Evolutionary conservation across 2,329 filamentous ascomycete species (phyloP).

Genomic region (Scytalidium lignicola): DNA sequence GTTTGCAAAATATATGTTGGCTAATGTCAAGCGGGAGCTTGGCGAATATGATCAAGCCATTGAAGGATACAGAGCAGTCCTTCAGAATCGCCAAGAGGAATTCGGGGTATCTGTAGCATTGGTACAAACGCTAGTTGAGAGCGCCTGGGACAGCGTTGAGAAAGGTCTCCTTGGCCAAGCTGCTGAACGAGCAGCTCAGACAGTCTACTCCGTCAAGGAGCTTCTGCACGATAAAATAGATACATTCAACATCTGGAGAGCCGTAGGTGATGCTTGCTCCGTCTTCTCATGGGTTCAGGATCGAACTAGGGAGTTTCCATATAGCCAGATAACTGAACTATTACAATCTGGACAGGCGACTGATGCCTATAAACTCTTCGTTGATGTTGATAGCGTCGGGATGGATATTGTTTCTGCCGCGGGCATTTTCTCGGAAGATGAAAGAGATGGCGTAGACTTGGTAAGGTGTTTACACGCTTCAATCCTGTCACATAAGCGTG

Average conservation of each 20-base stretch:
- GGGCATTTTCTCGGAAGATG: conserved; percentile 25
- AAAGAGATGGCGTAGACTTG: conserved; percentile 36
- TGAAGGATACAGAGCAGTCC: conserved; percentile 67
- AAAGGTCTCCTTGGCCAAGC: conserved; percentile 85
- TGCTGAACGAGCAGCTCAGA: conserved; percentile 61
- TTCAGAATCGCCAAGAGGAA: conserved; percentile 63
- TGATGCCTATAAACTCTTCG: conserved; percentile 54
- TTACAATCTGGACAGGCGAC: conserved; percentile 48
- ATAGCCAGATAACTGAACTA: conserved; percentile 50
- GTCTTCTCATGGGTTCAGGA: conserved; percentile 76
- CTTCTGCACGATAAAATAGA: conserved; percentile 57
- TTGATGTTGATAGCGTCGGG: conserved; percentile 63
- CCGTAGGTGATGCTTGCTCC: conserved; percentile 80
- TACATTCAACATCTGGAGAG: conserved; percentile 95
- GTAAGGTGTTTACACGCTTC: conserved; percentile 62
- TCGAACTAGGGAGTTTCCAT: conserved; percentile 58
- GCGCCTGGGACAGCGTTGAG: conserved; percentile 69
- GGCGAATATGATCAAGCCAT: conserved; percentile 87
- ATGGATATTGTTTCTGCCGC: conserved; percentile 31
- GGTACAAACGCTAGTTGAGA: conserved; percentile 83
- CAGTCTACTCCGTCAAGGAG: conserved; percentile 60
- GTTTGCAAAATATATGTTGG: conserved; percentile 96
- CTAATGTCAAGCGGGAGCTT: conserved; percentile 87
- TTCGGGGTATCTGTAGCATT: conserved; percentile 84
- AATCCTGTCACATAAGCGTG: conserved; percentile 83